Conservation (phyloP, 495 filamentous ascomycete species). For the Talaromyces borbonicus region DNA sequence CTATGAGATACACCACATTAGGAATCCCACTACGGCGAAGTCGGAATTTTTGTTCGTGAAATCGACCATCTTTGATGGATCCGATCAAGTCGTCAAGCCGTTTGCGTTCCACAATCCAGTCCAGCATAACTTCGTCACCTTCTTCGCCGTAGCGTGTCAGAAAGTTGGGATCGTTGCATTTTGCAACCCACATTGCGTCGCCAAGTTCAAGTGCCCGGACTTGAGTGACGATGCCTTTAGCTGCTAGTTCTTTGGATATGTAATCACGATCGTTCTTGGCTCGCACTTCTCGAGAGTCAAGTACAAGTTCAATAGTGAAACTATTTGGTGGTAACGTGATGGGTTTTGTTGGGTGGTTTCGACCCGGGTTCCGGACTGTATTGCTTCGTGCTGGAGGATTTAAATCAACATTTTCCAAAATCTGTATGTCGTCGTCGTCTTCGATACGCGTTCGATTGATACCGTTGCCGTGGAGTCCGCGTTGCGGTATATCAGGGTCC, state of each 20-base stretch:
- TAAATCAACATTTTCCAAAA: neutral
- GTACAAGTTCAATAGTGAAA: slow-evolving; percentile 64
- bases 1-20: slow-evolving; percentile 74
- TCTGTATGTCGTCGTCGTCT: neutral
- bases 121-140: slow-evolving; percentile 66
- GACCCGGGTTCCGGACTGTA: neutral
- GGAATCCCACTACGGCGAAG: slow-evolving; percentile 59
- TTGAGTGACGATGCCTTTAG: slow-evolving; percentile 53
- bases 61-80: slow-evolving; percentile 75
- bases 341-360: slow-evolving; percentile 24
- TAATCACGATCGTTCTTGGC: slow-evolving; percentile 71
- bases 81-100: slow-evolving; percentile 69
- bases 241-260: slow-evolving; percentile 60
- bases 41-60: slow-evolving; percentile 80
- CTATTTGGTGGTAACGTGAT: slow-evolving; percentile 50
- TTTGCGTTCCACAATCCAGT: slow-evolving; percentile 78
- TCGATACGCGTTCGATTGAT: neutral
- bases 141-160: slow-evolving; percentile 48
- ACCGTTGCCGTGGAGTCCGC: neutral
- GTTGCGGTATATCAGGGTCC: neutral
- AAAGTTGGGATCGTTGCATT: slow-evolving; percentile 47
- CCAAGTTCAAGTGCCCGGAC: slow-evolving; percentile 63
- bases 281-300: slow-evolving; percentile 71
- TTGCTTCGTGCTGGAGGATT: neutral
- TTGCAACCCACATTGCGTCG: slow-evolving; percentile 75